Conservation (phyloP, 352 stramenopile species). For the Phytophthora sansomeana region DNA sequence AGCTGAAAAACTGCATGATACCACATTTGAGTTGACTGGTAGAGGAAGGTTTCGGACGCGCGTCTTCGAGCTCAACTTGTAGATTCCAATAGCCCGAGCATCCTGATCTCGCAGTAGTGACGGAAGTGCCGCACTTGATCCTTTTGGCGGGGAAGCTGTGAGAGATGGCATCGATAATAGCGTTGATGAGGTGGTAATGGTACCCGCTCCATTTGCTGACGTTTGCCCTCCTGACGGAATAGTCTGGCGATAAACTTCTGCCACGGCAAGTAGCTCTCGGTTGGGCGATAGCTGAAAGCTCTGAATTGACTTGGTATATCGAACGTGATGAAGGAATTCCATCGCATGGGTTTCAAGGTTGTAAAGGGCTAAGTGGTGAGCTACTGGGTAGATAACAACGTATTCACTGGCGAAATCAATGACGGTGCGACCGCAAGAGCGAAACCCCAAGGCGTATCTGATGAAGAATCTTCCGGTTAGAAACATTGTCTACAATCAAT, state of each 20-base stretch:
- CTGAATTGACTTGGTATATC: conserved; percentile 58
- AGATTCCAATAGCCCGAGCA: conserved; percentile 68
- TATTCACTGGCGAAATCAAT: conserved; percentile 71
- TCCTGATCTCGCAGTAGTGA: conserved; percentile 45
- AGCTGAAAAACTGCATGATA: conserved; percentile 71
- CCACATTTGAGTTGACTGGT: conserved; percentile 61
- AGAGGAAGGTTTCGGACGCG: conserved; percentile 57
- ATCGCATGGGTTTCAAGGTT: conserved; percentile 66
- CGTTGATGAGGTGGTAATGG: conserved; percentile 1
- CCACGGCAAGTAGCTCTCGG: conserved; percentile 71
- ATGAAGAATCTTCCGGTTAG: neutral
- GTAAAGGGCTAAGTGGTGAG: conserved; percentile 70
- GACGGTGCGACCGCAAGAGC: conserved; percentile 42
- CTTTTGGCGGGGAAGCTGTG: conserved; percentile 16
- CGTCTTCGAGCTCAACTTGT: conserved; percentile 54
- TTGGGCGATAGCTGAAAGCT: conserved; percentile 77
- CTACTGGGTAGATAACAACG: conserved; percentile 70
- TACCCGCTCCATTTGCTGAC: neutral
- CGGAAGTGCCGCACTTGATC: conserved; percentile 2
- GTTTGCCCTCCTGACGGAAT: neutral
- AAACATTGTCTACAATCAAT: neutral
- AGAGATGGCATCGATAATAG: neutral
- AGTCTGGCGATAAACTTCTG: conserved; percentile 55
- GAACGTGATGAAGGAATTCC: conserved; percentile 79
- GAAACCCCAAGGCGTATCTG: conserved; percentile 63